phyloP scores from a whole-genome alignment of 2,329 filamentous ascomycete species.

The Trichoderma lentiforme region DNA sequence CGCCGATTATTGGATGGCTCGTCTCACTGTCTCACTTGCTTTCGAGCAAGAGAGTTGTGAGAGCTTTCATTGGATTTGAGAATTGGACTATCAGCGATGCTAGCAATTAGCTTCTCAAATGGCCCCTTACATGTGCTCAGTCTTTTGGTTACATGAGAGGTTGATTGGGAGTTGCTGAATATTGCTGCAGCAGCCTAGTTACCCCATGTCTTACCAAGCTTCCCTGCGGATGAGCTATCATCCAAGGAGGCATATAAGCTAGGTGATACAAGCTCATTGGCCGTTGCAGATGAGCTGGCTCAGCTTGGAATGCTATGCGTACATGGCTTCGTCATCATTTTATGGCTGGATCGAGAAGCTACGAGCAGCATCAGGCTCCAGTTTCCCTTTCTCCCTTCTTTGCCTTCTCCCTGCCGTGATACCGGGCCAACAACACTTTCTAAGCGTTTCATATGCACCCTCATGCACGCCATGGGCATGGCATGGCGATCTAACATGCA shows the following conservation, averaged over 20 bases:
- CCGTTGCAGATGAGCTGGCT: neutral
- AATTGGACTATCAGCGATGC: neutral
- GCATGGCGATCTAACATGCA: neutral
- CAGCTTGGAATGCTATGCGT: neutral
- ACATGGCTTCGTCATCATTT: neutral
- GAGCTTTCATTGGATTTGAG: neutral
- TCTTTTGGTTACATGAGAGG: neutral
- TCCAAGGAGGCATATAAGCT: neutral
- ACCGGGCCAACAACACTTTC: neutral
- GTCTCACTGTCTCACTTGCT: neutral
- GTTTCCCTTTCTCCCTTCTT: neutral
- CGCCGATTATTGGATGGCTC: neutral
- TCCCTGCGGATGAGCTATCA: neutral
- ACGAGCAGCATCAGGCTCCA: neutral
- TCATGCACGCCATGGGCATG: neutral
- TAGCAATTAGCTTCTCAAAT: neutral
- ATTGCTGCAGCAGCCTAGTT: neutral
- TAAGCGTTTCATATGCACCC: neutral
- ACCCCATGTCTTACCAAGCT: slow-evolving; percentile 2
- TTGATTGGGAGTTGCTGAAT: neutral
- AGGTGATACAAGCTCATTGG: neutral
- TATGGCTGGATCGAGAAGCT: neutral
- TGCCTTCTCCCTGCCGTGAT: neutral
- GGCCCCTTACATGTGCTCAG: neutral
- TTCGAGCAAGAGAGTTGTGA: neutral